Conservation (phyloP, 2,329 filamentous ascomycete genomes). For the Tricladium varicosporioides region DNA sequence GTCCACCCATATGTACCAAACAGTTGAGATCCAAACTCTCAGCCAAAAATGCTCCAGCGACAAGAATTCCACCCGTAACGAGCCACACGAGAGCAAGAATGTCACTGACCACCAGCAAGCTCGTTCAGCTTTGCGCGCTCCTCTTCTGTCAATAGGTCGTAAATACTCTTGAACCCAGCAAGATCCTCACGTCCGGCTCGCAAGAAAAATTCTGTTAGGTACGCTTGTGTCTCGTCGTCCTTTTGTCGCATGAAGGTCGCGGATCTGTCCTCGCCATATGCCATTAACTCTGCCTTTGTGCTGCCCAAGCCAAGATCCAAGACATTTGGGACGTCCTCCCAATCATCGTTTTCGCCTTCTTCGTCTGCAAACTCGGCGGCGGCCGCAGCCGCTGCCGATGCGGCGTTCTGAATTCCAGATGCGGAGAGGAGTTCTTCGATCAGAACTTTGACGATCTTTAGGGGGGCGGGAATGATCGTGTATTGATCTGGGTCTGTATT, state of each 20-base stretch:
- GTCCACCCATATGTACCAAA: too few relatives aligned
- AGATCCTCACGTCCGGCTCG: slow-evolving; percentile 34
- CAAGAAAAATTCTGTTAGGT: slow-evolving; percentile 79
- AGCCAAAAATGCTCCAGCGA: too few relatives aligned
- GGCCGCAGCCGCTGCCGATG: slow-evolving; percentile 57
- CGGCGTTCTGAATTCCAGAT: slow-evolving; percentile 60
- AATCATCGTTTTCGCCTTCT: slow-evolving; percentile 75
- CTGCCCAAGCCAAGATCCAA: slow-evolving; percentile 72
- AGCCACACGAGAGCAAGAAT: too few relatives aligned
- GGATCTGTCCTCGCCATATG: slow-evolving; percentile 57
- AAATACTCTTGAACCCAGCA: slow-evolving; percentile 38
- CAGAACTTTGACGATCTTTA: slow-evolving; percentile 96
- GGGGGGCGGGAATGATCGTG: slow-evolving; percentile 79
- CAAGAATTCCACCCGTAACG: too few relatives aligned
- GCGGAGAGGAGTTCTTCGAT: slow-evolving; percentile 88
- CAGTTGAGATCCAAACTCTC: too few relatives aligned
- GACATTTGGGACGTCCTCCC: slow-evolving; percentile 81
- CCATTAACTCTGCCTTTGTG: slow-evolving; percentile 77
- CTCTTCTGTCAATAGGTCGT: slow-evolving; percentile 36
- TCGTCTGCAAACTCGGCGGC: slow-evolving; percentile 57
- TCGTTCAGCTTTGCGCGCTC: slow-evolving; percentile 47
- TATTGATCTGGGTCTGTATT: slow-evolving; percentile 77
- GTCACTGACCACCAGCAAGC: slow-evolving; percentile 28
- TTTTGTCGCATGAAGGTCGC: slow-evolving; percentile 58
- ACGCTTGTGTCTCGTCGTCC: slow-evolving; percentile 88